phyloP scores from a whole-genome alignment of 108 stramenopile genomes.

The Discostella stelligeroides region DNA sequence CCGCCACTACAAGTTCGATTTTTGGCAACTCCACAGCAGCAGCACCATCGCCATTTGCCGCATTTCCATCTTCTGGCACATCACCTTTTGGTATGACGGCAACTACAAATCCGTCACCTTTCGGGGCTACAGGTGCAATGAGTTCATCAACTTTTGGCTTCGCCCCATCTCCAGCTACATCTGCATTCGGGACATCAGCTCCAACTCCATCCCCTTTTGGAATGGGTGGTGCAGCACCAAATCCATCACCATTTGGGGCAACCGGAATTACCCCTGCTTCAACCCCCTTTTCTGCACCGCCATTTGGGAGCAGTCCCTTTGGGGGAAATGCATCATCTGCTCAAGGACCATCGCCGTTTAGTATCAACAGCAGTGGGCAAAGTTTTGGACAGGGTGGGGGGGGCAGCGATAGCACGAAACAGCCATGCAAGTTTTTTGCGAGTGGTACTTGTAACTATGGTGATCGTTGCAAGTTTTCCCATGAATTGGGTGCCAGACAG shows the following conservation, averaged over 20 bases:
- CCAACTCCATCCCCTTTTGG: constrained; percentile 39
- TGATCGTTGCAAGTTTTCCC: constrained; percentile 74
- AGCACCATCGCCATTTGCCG: constrained; percentile 19
- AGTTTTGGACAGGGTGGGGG: constrained; percentile 11
- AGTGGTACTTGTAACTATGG: constrained; percentile 74
- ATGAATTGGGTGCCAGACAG: constrained; percentile 46
- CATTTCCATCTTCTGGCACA: constrained; percentile 4
- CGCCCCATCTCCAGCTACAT: constrained; percentile 16
- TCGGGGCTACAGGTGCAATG: neutral
- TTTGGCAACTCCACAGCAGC: constrained; percentile 3
- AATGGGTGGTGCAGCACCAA: constrained; percentile 25
- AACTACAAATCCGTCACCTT: no score
- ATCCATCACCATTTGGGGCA: constrained; percentile 13
- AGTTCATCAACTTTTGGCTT: neutral
- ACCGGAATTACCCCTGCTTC: constrained; percentile 2
- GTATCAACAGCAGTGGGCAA: constrained; percentile 25
- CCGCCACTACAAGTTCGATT: neutral
- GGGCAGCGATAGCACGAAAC: constrained; percentile 18
- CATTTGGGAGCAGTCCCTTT: constrained; percentile 29
- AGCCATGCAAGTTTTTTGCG: constrained; percentile 78
- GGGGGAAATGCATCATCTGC: neutral
- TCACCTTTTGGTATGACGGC: constrained; percentile 9
- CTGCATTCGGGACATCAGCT: constrained; percentile 5
- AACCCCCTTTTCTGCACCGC: neutral
- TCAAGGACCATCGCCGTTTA: constrained; percentile 25